These are phyloP conservation scores for Imleria badia DNA, from an alignment of 768 basidiomycete species.

Conservation along the genomic window DNA sequence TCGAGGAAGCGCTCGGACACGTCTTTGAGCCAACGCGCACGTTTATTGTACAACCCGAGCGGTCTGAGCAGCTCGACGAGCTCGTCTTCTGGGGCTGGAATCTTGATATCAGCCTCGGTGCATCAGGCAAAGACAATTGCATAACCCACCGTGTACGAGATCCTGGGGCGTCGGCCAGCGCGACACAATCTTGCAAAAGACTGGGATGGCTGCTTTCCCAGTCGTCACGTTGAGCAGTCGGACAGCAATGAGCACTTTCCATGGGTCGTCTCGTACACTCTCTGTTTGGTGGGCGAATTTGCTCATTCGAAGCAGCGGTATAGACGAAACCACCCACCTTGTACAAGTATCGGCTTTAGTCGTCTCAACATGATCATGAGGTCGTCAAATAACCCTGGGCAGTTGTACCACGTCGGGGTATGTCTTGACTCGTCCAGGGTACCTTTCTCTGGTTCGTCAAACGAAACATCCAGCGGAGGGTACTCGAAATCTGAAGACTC, in stretches of 20 bases:
- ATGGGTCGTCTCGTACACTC: slow-evolving; percentile 53
- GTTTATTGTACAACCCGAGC: slow-evolving; percentile 60
- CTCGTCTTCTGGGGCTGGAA: slow-evolving; percentile 43
- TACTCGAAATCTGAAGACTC: slow-evolving; percentile 7
- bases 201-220: slow-evolving; percentile 61
- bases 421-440: not conserved
- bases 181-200: slow-evolving; percentile 56
- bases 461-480: not conserved
- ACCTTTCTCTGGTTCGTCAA: not conserved
- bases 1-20: slow-evolving; percentile 53
- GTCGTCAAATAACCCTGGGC: slow-evolving; percentile 16
- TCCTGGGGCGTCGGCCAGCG: slow-evolving; percentile 58
- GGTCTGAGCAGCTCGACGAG: slow-evolving; percentile 47
- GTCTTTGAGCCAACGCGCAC: slow-evolving; percentile 53
- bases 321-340: slow-evolving; percentile 19
- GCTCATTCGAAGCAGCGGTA: not conserved
- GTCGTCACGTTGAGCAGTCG: slow-evolving; percentile 71
- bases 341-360: slow-evolving; percentile 32
- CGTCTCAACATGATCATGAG: slow-evolving; percentile 28
- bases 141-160: slow-evolving; percentile 51
- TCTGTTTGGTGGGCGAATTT: slow-evolving; percentile 34
- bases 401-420: not conserved
- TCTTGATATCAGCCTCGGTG: not conserved
- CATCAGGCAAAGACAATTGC: not conserved
- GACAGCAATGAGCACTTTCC: slow-evolving; percentile 68